These are phyloP conservation scores for Sonneratia caseolaris DNA, from an alignment of 345 rosid species.

Conservation along the genomic window DNA sequence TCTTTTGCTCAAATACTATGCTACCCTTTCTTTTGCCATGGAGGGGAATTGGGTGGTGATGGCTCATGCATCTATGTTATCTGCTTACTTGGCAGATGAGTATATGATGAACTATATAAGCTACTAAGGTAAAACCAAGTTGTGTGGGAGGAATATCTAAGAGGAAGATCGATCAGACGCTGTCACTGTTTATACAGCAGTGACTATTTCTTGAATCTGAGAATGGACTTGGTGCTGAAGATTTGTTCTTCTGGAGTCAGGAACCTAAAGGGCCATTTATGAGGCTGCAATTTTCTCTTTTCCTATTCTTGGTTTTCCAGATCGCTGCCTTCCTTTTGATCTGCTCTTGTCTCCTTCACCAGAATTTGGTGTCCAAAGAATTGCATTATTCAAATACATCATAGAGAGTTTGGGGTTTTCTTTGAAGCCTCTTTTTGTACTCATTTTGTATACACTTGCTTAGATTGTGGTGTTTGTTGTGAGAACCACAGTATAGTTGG, in stretches of 20 bases:
- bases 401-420: constrained; percentile 18
- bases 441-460: constrained; percentile 24
- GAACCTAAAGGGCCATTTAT: background rate
- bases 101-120: constrained; percentile 6
- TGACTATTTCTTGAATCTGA: background rate
- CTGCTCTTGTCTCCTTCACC: constrained; percentile 3
- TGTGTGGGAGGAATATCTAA: constrained; percentile 14
- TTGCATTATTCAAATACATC: constrained; percentile 24
- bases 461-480: constrained; percentile 18
- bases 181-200: background rate
- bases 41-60: constrained; percentile 17
- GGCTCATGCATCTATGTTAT: constrained; percentile 15
- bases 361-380: constrained; percentile 12
- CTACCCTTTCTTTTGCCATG: constrained; percentile 11
- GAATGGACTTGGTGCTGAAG: constrained; percentile 8
- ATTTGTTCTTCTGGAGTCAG: constrained; percentile 5
- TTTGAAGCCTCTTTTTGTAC: constrained; percentile 11
- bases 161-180: constrained; percentile 5
- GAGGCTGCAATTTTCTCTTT: background rate
- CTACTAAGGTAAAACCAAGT: constrained; percentile 10
- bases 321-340: background rate
- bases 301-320: background rate
- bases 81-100: constrained; percentile 24
- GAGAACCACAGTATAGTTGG: constrained; percentile 14
- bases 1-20: constrained; percentile 7